phyloP scores from a whole-genome alignment of 2,329 filamentous ascomycete genomes.

The Aureobasidium subglaciale region DNA sequence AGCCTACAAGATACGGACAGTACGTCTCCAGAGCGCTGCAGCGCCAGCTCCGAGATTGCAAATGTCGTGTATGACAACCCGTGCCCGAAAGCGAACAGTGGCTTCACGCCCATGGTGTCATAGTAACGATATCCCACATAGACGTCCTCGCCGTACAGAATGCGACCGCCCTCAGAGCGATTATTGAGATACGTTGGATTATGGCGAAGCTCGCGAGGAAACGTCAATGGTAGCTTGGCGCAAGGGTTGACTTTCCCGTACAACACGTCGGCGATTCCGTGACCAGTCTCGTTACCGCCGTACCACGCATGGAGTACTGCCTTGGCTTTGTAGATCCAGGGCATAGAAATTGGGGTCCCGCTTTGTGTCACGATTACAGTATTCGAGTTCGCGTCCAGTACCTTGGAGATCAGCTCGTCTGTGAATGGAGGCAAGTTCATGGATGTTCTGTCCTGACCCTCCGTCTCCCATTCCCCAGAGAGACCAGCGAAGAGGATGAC shows the following conservation, averaged over 20 bases:
- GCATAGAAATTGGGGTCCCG: slow-evolving; percentile 57
- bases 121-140: slow-evolving; percentile 83
- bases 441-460: slow-evolving; percentile 57
- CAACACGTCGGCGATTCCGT: slow-evolving; percentile 67
- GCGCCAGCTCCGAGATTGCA: no score
- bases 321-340: slow-evolving; percentile 17
- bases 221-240: slow-evolving; percentile 74
- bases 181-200: slow-evolving; percentile 37
- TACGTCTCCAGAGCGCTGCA: no score
- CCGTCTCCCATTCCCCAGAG: slow-evolving; percentile 14
- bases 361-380: slow-evolving; percentile 70
- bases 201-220: slow-evolving; percentile 63
- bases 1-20: slow-evolving; percentile 30
- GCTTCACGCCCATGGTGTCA: slow-evolving; percentile 62
- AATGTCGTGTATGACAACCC: slow-evolving; percentile 75
- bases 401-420: slow-evolving; percentile 32
- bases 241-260: slow-evolving; percentile 68
- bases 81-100: slow-evolving; percentile 75
- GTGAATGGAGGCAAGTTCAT: slow-evolving; percentile 47
- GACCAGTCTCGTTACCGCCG: slow-evolving; percentile 75
- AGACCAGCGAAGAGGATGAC: slow-evolving; percentile 63
- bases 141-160: slow-evolving; percentile 67
- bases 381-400: slow-evolving; percentile 60
- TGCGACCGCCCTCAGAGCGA: slow-evolving; percentile 54
- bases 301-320: slow-evolving; percentile 19